phyloP scores from a whole-genome alignment of 1,284 basidiomycete genomes.

The Sanguinoderma infundibulare region DNA sequence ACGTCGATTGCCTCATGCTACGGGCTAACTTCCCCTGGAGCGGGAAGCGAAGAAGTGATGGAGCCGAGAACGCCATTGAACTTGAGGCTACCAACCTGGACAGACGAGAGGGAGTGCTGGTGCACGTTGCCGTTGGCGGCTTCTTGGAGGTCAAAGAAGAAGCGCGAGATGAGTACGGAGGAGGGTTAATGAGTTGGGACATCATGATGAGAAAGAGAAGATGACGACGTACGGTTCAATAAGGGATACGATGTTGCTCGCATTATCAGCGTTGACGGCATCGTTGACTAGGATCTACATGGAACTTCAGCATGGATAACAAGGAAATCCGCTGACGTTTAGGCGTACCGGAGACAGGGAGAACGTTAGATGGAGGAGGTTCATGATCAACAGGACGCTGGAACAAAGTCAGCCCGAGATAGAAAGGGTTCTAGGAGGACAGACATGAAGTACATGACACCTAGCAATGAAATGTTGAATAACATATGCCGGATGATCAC shows the following conservation, averaged over 20 bases:
- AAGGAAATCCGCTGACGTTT: neutral
- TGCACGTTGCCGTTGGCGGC: neutral
- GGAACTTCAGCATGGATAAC: too few species aligned
- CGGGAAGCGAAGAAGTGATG: neutral
- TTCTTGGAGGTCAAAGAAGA: constrained; percentile 12
- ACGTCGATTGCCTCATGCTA: neutral
- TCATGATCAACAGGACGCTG: neutral
- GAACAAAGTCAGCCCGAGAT: neutral
- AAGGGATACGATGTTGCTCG: constrained; percentile 5
- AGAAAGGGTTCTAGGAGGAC: too few species aligned
- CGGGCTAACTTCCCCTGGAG: neutral
- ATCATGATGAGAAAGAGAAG: too few species aligned
- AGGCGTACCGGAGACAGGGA: constrained; percentile 1
- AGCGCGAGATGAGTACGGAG: constrained; percentile 8
- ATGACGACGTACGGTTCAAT: constrained; percentile 5
- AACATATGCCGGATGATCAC: neutral
- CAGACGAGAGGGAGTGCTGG: constrained; percentile 2
- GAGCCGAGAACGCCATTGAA: constrained; percentile 9
- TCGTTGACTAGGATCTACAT: neutral
- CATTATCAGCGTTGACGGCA: neutral
- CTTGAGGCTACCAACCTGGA: constrained; percentile 4
- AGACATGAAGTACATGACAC: constrained; percentile 7
- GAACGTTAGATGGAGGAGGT: constrained; percentile 10
- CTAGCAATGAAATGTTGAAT: neutral
- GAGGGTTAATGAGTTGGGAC: neutral